These are phyloP conservation scores for Paramarasmius palmivorus DNA, from an alignment of 1,284 basidiomycete species.

Conservation along the genomic window DNA sequence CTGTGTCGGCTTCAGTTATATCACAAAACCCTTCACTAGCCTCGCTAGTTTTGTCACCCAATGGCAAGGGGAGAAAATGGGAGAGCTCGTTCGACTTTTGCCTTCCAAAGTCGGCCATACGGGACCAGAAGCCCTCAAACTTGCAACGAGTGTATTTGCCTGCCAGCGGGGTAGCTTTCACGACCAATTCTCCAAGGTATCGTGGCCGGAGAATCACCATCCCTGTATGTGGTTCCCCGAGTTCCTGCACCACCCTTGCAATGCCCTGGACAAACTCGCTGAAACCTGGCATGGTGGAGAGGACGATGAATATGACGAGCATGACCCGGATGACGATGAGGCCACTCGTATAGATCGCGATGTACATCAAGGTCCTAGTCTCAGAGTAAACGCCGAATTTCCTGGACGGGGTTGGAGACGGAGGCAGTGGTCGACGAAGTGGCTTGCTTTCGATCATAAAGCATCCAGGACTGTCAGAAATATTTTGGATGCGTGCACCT, in stretches of 20 bases:
- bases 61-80: conserved; percentile 14
- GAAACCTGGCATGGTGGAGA: no score
- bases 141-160: conserved; percentile 22
- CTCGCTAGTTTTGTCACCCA: conserved; percentile 6
- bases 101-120: not conserved
- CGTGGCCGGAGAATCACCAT: conserved; percentile 15
- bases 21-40: conserved; percentile 4
- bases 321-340: not conserved
- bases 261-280: conserved; percentile 14
- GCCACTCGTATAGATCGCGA: not conserved
- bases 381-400: conserved; percentile 7
- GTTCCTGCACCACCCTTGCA: conserved; percentile 33
- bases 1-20: not conserved
- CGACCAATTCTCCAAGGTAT: conserved; percentile 3
- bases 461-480: conserved; percentile 27
- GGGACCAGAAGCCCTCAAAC: conserved; percentile 6
- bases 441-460: conserved; percentile 28
- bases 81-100: conserved; percentile 3
- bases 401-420: conserved; percentile 9
- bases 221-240: conserved; percentile 24
- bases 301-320: no score
- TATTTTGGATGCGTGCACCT: conserved; percentile 28
- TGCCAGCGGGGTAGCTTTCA: conserved; percentile 13
- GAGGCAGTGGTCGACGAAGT: conserved; percentile 22
- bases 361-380: not conserved